phyloP scores from a whole-genome alignment of 2,329 filamentous ascomycete genomes.

The Tolypocladium paradoxum region DNA sequence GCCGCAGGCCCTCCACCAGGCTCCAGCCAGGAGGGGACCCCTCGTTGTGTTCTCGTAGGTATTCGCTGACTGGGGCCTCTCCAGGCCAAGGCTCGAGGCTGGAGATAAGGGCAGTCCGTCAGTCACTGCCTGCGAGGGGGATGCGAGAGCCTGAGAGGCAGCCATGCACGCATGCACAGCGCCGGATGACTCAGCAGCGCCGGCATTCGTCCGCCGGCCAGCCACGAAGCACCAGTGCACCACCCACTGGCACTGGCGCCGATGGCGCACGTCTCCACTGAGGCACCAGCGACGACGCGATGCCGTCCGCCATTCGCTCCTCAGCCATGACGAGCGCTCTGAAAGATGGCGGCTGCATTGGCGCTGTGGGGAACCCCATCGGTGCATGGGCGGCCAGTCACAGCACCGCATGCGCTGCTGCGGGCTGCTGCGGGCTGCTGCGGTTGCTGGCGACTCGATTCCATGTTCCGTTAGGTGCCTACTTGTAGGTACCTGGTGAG shows the following conservation, averaged over 20 bases:
- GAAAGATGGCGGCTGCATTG: background rate
- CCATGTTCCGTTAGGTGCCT: too few species aligned
- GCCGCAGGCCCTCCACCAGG: background rate
- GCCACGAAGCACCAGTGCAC: too few species aligned
- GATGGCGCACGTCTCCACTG: background rate
- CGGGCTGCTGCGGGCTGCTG: background rate
- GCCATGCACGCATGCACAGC: background rate
- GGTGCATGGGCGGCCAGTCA: background rate
- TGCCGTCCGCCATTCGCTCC: too few species aligned
- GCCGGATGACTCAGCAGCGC: background rate
- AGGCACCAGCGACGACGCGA: background rate
- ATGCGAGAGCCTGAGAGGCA: background rate
- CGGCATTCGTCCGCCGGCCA: too few species aligned
- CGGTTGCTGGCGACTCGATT: background rate
- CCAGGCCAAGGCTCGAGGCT: background rate
- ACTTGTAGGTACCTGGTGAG: too few species aligned
- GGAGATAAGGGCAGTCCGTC: background rate
- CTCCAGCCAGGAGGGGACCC: too few species aligned
- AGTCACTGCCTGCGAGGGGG: background rate
- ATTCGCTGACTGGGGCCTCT: background rate
- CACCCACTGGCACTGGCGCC: too few species aligned
- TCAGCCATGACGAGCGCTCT: background rate
- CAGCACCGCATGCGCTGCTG: background rate
- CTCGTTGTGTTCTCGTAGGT: background rate
- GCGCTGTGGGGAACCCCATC: background rate